Evolutionary conservation across 306 rosid genomes (phyloP), one percentile per base, ranked within the genome.

Genomic region (Medicago arabica): DNA sequence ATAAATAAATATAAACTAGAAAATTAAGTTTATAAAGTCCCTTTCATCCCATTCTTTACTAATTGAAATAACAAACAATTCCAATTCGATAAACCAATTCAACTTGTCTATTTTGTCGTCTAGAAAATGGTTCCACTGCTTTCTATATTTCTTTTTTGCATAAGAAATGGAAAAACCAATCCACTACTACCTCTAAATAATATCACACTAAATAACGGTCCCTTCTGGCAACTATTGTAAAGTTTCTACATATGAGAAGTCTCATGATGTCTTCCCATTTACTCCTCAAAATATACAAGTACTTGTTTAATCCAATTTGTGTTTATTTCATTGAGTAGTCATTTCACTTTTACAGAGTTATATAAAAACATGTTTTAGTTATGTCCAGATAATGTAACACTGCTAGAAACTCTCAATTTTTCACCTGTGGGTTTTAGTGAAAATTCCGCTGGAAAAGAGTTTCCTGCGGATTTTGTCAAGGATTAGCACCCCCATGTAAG

Each of bases 121-220:
- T 23, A 43, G 14, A 66, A 70, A 75, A 75, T 75, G 54, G 73
- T 9, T 79, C 68, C 50, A 7, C 44, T 47, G 23, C 81, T 78
- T 69, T 75, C 49, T 63, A n/a, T 39, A n/a, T 9, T 39, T n/a
- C 1, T 34, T 36, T 64, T 17, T 64, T 21, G 51, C 16, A 19
- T 9, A 51, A 61, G 65, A 69, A 69, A 69, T 19, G 15, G 75
- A 74, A 78, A 83, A 75, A 75, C 40, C 72, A 62, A 71, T 46
- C 67, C 78, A 47, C 60, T 19, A n/a, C 67, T 49, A 3, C 49
- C 69, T 36, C 25, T n/a, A 36, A 64, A 64, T 14, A 31, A 15
- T 62, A 2, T 59, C 3, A 59, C 39, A 25, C 13, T 36, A 62
- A 5, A 14, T 34, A 62, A 62, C 7, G 23, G 21, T n/a, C 12